A percentile compares a stretch with the other conserved stretches of the same genome.
Conservation (phyloP, 2,329 filamentous ascomycete genomes). For the Trichoderma sp. region DNA sequence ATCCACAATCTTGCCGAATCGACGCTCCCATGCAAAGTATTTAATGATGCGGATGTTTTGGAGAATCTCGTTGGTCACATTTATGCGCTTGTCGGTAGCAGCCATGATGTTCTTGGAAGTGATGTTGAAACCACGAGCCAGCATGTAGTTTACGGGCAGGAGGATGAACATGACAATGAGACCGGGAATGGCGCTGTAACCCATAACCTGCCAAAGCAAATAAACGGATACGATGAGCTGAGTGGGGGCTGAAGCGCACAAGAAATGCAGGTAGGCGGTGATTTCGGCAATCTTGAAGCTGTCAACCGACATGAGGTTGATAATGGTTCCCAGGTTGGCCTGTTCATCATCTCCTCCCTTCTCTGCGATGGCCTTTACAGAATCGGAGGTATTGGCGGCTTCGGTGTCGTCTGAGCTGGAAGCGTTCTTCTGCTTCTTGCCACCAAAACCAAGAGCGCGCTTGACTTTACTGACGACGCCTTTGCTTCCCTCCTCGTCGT, state of each 20-base stretch:
- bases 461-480: constrained; percentile 53
- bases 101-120: constrained; percentile 91
- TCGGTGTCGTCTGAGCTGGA: constrained; percentile 37
- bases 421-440: constrained; percentile 53
- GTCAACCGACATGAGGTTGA: constrained; percentile 99
- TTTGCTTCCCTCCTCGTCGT: constrained; percentile 39
- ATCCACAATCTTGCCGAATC: constrained; percentile 82
- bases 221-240: constrained; percentile 80
- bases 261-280: constrained; percentile 90
- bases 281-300: constrained; percentile 98
- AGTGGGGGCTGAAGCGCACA: constrained; percentile 89
- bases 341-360: constrained; percentile 61
- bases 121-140: constrained; percentile 80
- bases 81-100: constrained; percentile 92
- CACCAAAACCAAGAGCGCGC: constrained; percentile 61
- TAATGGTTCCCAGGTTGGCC: constrained; percentile 95
- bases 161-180: constrained; percentile 88
- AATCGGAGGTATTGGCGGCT: constrained; percentile 33
- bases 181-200: constrained; percentile 89
- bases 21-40: constrained; percentile 97
- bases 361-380: constrained; percentile 40
- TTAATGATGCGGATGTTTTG: constrained; percentile 99
- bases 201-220: constrained; percentile 87
- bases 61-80: constrained; percentile 93
- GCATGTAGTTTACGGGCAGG: constrained; percentile 84